Evolutionary conservation across 2,329 filamentous ascomycete genomes (phyloP).

Genomic region (Lachnellula suecica): DNA sequence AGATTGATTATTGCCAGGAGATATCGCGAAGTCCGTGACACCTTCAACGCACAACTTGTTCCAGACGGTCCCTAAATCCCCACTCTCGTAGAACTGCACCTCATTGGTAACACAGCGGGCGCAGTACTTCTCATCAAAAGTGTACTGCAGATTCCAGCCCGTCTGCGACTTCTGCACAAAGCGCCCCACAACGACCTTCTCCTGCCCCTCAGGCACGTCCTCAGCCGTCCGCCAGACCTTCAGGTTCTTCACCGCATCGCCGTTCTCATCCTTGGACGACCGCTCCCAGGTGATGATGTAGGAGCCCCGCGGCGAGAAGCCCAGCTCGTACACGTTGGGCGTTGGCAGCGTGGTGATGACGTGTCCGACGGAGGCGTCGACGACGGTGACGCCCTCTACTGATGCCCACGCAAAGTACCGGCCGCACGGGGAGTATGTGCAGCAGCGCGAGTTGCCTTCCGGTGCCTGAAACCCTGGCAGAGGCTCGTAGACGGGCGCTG

Average conservation of each 20-base stretch:
- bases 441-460: conserved; percentile 92
- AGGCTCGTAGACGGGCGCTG: conserved; percentile 81
- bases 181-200: conserved; percentile 75
- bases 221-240: conserved; percentile 92
- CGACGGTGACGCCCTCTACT: conserved; percentile 79
- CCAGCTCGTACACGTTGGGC: conserved; percentile 87
- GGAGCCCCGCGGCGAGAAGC: conserved; percentile 88
- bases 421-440: conserved; percentile 92
- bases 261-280: conserved; percentile 86
- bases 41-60: conserved; percentile 94
- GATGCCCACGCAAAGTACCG: conserved; percentile 96
- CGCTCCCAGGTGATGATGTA: conserved; percentile 98
- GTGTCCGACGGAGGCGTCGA: conserved; percentile 77
- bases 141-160: conserved; percentile 97
- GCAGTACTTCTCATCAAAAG: conserved; percentile 87
- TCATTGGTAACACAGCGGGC: conserved; percentile 94
- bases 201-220: conserved; percentile 57
- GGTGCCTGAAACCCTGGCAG: conserved; percentile 83
- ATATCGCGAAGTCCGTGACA: conserved; percentile 83
- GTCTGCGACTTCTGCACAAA: conserved; percentile 97
- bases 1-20: conserved; percentile 85
- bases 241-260: conserved; percentile 92
- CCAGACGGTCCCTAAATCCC: conserved; percentile 84
- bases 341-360: conserved; percentile 74
- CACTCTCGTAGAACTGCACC: conserved; percentile 93